Base-by-base conservation (phyloP, 495 filamentous ascomycete species). In the Penicillium psychrofluorescens region DNA sequence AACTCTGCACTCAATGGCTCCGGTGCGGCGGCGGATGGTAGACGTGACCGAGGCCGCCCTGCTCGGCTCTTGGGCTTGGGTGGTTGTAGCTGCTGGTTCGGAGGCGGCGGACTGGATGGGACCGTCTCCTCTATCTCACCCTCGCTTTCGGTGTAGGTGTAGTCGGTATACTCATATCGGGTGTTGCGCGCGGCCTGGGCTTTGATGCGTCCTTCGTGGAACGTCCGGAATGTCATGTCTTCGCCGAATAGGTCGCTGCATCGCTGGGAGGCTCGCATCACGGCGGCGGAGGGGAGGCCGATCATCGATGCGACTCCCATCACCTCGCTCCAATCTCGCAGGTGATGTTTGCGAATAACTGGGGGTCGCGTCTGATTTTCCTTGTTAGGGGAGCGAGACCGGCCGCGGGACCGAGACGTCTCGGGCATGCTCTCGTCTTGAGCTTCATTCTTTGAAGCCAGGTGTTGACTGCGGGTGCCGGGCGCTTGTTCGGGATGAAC, bases 311-410 rank as follows among this genome's bases (percentile, higher is more conserved):
- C 89, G 1, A 86, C 64, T 8, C 85, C 84, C 29, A 94, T 59
- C 1, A 92, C 75, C 43, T 90, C 84, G 35, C 82, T 82, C 89
- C 89, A 95, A 59, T 91, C 85, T 2, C 86, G 77, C 6, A 80
- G 62, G 4, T 64, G 72, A 44, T 76, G 48, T 33, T 53, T 43
- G 10, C 38, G 31, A 43, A 48, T 53, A 14, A 13, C 8, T 16
- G 29, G 22, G 15, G 28, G n/a, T 31, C n/a, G 16, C 22, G 2
- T 0, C 4, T 22, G 22, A 29, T 32, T 32, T 4, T 35, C 30
- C 2, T 15, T 32, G 11, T 33, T 31, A n/a, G 45, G 43, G 32
- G 42, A 33, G n/a, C 29, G 29, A 0, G 63, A 62, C 8, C 37
- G 45, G 0, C 48, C 50, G 11, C 58, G 50, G 7, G 53, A 54